These are phyloP conservation scores for Epithemia pelagica DNA, from an alignment of 108 stramenopile genomes.

Conservation along the genomic window DNA sequence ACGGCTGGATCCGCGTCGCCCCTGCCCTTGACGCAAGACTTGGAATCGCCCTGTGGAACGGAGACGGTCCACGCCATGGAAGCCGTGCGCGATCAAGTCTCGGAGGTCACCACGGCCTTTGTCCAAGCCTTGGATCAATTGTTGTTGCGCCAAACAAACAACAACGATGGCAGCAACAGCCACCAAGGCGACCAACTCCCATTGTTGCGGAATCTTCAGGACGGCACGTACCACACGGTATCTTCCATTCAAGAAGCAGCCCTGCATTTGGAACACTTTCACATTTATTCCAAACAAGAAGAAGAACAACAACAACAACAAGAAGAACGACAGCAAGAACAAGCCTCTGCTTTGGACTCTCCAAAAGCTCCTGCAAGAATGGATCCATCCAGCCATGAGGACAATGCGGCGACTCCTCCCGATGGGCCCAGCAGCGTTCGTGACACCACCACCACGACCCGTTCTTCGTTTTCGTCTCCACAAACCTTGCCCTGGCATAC, in stretches of 20 bases:
- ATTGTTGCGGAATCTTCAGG: slow-evolving; percentile 9
- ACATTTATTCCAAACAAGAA: slow-evolving; percentile 39
- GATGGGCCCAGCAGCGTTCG: too few species aligned
- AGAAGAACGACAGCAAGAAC: background rate
- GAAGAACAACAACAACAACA: background rate
- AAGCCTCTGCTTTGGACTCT: slow-evolving; percentile 36
- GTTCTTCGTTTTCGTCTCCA: background rate
- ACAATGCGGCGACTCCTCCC: too few species aligned
- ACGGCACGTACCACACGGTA: slow-evolving; percentile 16
- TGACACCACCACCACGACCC: background rate
- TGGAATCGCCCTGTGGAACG: slow-evolving; percentile 36
- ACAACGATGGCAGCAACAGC: too few species aligned
- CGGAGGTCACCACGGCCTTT: slow-evolving; percentile 46
- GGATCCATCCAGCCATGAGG: background rate
- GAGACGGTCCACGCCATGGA: slow-evolving; percentile 50
- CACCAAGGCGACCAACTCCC: slow-evolving; percentile 2
- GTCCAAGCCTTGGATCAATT: slow-evolving; percentile 36
- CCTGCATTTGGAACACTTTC: slow-evolving; percentile 58
- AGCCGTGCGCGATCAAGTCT: slow-evolving; percentile 48
- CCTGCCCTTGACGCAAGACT: slow-evolving; percentile 6
- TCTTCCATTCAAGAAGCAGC: slow-evolving; percentile 34
- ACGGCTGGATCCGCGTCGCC: slow-evolving; percentile 32
- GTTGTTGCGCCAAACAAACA: background rate
- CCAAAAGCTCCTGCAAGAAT: too few species aligned
- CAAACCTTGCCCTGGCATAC: slow-evolving; percentile 31